Evolutionary conservation across 371 early-diverging fungal species (phyloP).

Genomic region (Gilbertella persicaria): DNA sequence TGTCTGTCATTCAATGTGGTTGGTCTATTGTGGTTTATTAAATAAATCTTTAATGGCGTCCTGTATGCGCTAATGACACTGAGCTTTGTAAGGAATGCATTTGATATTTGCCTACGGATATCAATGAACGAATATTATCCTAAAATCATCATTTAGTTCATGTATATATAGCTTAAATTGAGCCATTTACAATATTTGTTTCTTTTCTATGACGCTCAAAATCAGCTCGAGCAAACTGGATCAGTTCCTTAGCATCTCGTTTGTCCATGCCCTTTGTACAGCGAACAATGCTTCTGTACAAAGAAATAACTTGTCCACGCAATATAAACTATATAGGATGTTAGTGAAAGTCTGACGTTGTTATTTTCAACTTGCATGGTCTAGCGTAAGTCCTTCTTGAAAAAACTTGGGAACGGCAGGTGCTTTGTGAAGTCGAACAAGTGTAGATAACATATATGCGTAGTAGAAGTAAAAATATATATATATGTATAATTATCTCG

Average conservation of each 20-base stretch:
- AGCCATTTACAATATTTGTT: constrained; percentile 48
- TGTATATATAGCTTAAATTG: background rate
- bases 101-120: constrained; percentile 62
- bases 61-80: constrained; percentile 39
- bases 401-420: constrained; percentile 49
- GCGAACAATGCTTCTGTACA: constrained; percentile 63
- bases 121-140: constrained; percentile 57
- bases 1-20: constrained; percentile 55
- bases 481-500: too few species aligned
- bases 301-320: constrained; percentile 54
- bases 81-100: constrained; percentile 61
- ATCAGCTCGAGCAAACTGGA: constrained; percentile 61
- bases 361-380: constrained; percentile 31
- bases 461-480: background rate
- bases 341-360: background rate
- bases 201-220: constrained; percentile 65
- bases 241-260: constrained; percentile 50
- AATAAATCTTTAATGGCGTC: constrained; percentile 7
- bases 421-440: constrained; percentile 25
- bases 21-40: constrained; percentile 59
- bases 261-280: constrained; percentile 60
- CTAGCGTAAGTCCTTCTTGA: constrained; percentile 38
- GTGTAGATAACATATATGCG: constrained; percentile 25
- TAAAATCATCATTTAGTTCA: constrained; percentile 12
- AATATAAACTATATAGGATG: constrained; percentile 52